Conservation (phyloP, 371 early-diverging fungal genomes). For the Lichtheimia ramosa region DNA sequence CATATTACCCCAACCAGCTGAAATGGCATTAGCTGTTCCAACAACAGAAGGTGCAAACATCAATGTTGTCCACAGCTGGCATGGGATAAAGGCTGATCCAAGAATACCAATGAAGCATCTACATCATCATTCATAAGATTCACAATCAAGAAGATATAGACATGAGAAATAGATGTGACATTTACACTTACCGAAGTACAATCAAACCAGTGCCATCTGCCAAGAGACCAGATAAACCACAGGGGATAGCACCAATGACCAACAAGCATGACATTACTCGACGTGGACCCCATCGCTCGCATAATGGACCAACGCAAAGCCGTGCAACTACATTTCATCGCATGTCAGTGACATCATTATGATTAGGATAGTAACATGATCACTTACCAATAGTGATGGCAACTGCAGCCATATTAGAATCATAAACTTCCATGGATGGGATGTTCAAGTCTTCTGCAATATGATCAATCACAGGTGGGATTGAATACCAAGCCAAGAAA, state of each 20-base stretch:
- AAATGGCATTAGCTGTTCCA: conserved; percentile 65
- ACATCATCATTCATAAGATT: background rate
- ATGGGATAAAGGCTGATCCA: conserved; percentile 69
- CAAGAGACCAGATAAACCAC: conserved; percentile 43
- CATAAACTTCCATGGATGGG: conserved; percentile 14
- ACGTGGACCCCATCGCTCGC: conserved; percentile 55
- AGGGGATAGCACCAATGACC: conserved; percentile 51
- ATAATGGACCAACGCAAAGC: conserved; percentile 47
- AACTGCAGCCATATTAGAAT: conserved; percentile 37
- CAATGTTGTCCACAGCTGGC: conserved; percentile 66
- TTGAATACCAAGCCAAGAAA: conserved; percentile 63
- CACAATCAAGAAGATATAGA: background rate
- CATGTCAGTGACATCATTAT: no score
- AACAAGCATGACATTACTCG: conserved; percentile 52
- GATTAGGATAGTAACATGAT: no score
- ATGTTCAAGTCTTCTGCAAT: conserved; percentile 21
- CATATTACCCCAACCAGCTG: conserved; percentile 71
- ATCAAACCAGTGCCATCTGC: conserved; percentile 43
- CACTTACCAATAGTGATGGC: conserved; percentile 33
- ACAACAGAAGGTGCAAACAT: conserved; percentile 55
- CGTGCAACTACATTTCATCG: conserved; percentile 20
- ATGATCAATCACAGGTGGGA: conserved; percentile 48
- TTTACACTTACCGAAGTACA: conserved; percentile 17
- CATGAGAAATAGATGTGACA: background rate
- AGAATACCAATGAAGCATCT: conserved; percentile 54